Percentiles rank a stretch among this genome's conserved stretches.
These are phyloP conservation scores for Hyaloscypha finlandica DNA, from an alignment of 495 filamentous ascomycete genomes.

Conservation along the genomic window DNA sequence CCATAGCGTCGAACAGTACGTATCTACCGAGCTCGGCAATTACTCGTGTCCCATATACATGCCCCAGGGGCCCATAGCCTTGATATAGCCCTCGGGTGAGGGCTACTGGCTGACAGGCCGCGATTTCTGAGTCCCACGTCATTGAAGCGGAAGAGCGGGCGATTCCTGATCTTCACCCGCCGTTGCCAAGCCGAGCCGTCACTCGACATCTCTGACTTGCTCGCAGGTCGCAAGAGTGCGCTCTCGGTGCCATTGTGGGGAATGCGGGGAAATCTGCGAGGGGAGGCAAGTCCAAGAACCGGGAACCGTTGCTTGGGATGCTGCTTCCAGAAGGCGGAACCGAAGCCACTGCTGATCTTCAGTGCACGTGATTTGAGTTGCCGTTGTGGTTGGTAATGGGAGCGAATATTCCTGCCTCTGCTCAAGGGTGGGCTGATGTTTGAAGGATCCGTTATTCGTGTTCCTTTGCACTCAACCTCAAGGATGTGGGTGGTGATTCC, in stretches of 20 bases:
- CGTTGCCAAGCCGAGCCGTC: slow-evolving; percentile 2
- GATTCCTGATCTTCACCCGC: not conserved
- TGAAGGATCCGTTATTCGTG: not conserved
- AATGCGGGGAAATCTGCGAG: slow-evolving; percentile 3
- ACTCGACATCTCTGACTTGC: not conserved
- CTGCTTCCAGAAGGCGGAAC: not conserved
- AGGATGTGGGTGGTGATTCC: not conserved
- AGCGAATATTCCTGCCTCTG: not conserved
- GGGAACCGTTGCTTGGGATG: not conserved
- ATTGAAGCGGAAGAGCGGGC: not conserved
- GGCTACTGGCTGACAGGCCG: not conserved
- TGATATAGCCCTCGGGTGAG: not conserved
- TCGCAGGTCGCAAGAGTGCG: not conserved
- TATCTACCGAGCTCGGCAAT: not conserved
- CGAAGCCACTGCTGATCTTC: slow-evolving; percentile 2
- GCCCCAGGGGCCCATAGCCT: not conserved
- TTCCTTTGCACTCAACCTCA: not conserved
- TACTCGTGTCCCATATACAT: not conserved
- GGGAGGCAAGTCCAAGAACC: not conserved
- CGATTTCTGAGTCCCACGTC: not conserved
- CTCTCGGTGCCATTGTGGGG: slow-evolving; percentile 5
- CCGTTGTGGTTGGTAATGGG: not conserved
- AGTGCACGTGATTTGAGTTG: not conserved
- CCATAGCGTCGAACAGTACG: not conserved
- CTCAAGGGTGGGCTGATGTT: not conserved